A percentile compares a stretch with the other conserved stretches of the same genome.
These are phyloP conservation scores for Rubroshorea leprosula DNA, from an alignment of 345 rosid species.

Conservation along the genomic window DNA sequence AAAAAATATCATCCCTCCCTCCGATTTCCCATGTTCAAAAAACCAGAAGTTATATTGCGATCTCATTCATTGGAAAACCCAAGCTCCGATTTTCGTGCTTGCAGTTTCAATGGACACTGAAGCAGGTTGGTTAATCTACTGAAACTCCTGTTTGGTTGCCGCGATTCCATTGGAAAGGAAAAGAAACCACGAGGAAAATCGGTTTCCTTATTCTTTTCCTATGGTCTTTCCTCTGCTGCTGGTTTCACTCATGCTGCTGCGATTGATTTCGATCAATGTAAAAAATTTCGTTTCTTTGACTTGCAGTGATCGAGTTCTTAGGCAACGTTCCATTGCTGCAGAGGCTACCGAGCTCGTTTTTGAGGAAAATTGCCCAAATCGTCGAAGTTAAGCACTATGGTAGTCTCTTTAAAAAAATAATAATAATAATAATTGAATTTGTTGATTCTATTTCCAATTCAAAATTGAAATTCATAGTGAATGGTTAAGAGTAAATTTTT, in stretches of 20 bases:
- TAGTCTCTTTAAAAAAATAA: constrained; percentile 17
- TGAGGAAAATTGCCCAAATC: constrained; percentile 53
- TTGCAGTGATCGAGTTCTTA: constrained; percentile 67
- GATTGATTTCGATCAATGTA: background rate
- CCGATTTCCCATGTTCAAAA: too few relatives aligned
- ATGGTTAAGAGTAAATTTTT: background rate
- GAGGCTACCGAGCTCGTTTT: constrained; percentile 59
- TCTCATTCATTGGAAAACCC: too few relatives aligned
- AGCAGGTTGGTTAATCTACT: constrained; percentile 35
- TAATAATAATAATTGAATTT: too few relatives aligned
- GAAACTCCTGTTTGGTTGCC: too few relatives aligned
- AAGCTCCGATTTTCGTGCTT: too few relatives aligned
- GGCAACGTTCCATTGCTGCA: constrained; percentile 69
- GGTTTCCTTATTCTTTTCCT: too few relatives aligned
- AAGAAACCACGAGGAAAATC: too few relatives aligned
- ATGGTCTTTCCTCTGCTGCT: background rate
- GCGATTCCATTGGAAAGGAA: too few relatives aligned
- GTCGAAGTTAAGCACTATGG: constrained; percentile 51
- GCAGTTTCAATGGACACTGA: constrained; percentile 32
- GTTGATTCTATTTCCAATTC: background rate
- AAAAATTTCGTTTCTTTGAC: background rate
- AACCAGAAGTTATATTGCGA: too few relatives aligned
- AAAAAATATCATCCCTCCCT: too few relatives aligned
- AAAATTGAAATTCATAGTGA: too few relatives aligned
- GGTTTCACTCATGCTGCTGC: background rate